Base-by-base conservation (phyloP, 148 eudicot species). In the Fagopyrum tataricum region DNA sequence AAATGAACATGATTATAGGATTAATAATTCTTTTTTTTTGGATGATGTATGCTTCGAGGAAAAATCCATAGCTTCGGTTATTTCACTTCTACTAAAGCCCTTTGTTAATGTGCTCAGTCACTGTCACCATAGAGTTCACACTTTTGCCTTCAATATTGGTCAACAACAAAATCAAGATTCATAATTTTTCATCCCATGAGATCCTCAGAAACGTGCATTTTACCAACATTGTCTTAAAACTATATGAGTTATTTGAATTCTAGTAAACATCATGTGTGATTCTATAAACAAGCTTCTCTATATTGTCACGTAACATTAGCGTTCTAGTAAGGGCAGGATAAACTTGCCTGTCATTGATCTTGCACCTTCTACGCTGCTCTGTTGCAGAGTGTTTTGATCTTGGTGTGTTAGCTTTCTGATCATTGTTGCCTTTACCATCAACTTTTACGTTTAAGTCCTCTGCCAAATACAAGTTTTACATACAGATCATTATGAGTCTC, bases 401-500 rank as follows among this genome's bases (percentile, higher is more conserved):
- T 15, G 74, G 46, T 17, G 43, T 72, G 59, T 31, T 72, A 9
- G 62, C 74, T 56, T 72, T 72, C 44, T 72, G 74, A 40, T 72
- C 74, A 64, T 26, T 37, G n/a, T 7, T 53, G 47, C 74, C 42
- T 41, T 53, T 72, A 14, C 74, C 74, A 24, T 72, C 74, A 49
- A 44, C 13, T 72, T 72, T 49, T 42, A 51, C 44, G 24, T 87
- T 75, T 73, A 95, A 72, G 68, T 84, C 89, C 73, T 87, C 97
- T 95, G 80, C 74, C 76, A 80, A 69, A 72, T 58, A 48, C 47
- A 53, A 14, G 41, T 31, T 37, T 61, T 61, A 18, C 23, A 21
- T 21, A 20, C 7, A 61, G 67, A 12, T 11, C 6, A 61, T 61
- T 11, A 8, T 21, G 49, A 46, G 2, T 46, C 49, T 46, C 15